phyloP scores from a whole-genome alignment of 2,329 filamentous ascomycete genomes.

The Paracoccidioides lutzii region DNA sequence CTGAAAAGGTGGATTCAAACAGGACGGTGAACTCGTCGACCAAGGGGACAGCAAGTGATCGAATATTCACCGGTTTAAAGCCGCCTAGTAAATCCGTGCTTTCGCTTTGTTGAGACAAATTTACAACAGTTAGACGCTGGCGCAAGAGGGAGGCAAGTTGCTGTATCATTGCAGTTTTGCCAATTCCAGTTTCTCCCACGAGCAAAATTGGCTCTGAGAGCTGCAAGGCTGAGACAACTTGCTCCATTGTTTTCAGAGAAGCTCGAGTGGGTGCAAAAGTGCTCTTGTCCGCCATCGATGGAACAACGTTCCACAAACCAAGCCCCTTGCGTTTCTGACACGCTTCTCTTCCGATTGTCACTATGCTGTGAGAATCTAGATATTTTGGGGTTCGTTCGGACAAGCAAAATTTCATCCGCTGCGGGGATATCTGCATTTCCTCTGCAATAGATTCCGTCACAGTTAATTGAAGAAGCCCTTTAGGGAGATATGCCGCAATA shows the following conservation, averaged over 20 bases:
- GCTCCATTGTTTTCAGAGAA: constrained; percentile 72
- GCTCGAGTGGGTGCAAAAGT: constrained; percentile 81
- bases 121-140: constrained; percentile 81
- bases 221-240: constrained; percentile 70
- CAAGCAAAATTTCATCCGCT: constrained; percentile 67
- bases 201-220: constrained; percentile 80
- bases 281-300: constrained; percentile 25
- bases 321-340: constrained; percentile 45
- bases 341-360: constrained; percentile 54
- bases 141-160: constrained; percentile 75
- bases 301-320: constrained; percentile 33
- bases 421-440: constrained; percentile 73
- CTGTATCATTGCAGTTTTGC: constrained; percentile 93
- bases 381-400: constrained; percentile 58
- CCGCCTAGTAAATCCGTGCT: constrained; percentile 90
- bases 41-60: constrained; percentile 74
- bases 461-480: constrained; percentile 44
- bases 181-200: constrained; percentile 97
- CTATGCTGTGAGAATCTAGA: constrained; percentile 44
- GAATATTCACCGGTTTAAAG: constrained; percentile 88
- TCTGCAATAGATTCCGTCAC: constrained; percentile 57
- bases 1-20: constrained; percentile 76
- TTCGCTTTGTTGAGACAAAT: constrained; percentile 95
- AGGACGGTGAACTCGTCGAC: constrained; percentile 90
- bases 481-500: constrained; percentile 70